Base-by-base conservation (phyloP, 1,284 basidiomycete species). In the Ganoderma meredithae region DNA sequence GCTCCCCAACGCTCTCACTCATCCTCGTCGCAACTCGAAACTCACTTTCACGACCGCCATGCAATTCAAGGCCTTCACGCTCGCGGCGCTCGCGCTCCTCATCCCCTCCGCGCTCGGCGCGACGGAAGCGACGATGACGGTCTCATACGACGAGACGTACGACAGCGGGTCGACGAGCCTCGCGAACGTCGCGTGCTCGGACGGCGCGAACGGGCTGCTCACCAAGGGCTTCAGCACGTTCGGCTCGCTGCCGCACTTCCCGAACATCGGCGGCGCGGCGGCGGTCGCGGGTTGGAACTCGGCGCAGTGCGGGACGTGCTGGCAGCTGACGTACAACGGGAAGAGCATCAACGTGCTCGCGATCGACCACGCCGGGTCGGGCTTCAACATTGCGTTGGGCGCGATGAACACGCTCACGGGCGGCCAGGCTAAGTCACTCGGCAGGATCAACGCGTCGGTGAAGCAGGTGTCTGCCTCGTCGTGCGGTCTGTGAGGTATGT, bases 181-280 rank as follows among this genome's bases (percentile, higher is more conserved):
- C 47, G 1, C 67, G 62, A 75, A 62, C 39, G 80, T 86, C 65
- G 81, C 86, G 4, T 88, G 88, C 75, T 88, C 87, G 2, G 77
- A 86, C 63, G 85, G 84, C 7, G 4, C 75, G 2, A 76, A 84
- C 72, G 84, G 84, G 15, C 81, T 88, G 64, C 40, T 81, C 47
- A 81, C 79, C 65, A 79, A 80, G 43, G 81, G 82, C 6, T 88
- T 79, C 76, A 78, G 76, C 36, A 87, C 82, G 39, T 84, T 88
- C 73, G 80, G 80, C 9, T 79, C 79, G 19, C 79, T 89, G 56
- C 84, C 85, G 36, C 76, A 65, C 40, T 89, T 83, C 79, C 86
- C 87, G n/a, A 76, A 82, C 72, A 76, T 89, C 72, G 87, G 85
- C 19, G 86, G 83, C n/a, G 81, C 80, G 9, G 73, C 73, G 40